phyloP scores from a whole-genome alignment of 768 basidiomycete genomes.

The Boletus rubescentipes region DNA sequence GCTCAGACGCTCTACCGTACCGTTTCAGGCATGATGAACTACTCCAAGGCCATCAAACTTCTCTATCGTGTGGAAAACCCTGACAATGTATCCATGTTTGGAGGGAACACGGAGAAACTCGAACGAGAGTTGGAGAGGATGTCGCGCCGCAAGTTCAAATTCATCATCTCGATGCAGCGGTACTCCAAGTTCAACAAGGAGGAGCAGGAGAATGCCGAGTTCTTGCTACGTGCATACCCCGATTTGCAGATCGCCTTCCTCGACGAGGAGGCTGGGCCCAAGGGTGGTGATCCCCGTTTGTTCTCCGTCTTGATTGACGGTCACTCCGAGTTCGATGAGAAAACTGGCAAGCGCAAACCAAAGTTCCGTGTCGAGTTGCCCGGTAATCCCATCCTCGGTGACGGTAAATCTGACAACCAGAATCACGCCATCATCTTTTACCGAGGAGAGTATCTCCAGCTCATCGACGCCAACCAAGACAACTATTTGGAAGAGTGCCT shows the following conservation, averaged over 20 bases:
- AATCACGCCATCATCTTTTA: constrained; percentile 99
- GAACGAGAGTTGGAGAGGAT: constrained; percentile 96
- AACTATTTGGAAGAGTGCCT: constrained; percentile 99
- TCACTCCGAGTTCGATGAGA: constrained; percentile 91
- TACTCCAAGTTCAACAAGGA: constrained; percentile 99
- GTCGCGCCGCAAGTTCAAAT: constrained; percentile 98
- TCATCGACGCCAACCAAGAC: constrained; percentile 99
- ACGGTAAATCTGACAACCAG: constrained; percentile 99
- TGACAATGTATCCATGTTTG: constrained; percentile 93
- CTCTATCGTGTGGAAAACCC: constrained; percentile 99
- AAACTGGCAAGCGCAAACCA: constrained; percentile 85
- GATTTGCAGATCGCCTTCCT: constrained; percentile 98
- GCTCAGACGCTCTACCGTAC: constrained; percentile 98
- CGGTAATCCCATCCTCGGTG: constrained; percentile 97
- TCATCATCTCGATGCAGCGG: constrained; percentile 97
- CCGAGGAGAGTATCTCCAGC: constrained; percentile 97
- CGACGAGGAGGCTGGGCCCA: constrained; percentile 90
- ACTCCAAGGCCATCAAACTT: constrained; percentile 98
- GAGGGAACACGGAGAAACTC: constrained; percentile 93
- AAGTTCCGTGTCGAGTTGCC: constrained; percentile 98
- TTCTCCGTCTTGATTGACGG: constrained; percentile 97
- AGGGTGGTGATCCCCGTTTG: constrained; percentile 82
- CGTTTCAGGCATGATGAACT: constrained; percentile 99
- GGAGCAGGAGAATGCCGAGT: constrained; percentile 97
- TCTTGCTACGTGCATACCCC: constrained; percentile 95